Percentiles rank a stretch among this genome's conserved stretches.
Conservation (phyloP, 352 stramenopile species). For the Phytophthora sojae region DNA sequence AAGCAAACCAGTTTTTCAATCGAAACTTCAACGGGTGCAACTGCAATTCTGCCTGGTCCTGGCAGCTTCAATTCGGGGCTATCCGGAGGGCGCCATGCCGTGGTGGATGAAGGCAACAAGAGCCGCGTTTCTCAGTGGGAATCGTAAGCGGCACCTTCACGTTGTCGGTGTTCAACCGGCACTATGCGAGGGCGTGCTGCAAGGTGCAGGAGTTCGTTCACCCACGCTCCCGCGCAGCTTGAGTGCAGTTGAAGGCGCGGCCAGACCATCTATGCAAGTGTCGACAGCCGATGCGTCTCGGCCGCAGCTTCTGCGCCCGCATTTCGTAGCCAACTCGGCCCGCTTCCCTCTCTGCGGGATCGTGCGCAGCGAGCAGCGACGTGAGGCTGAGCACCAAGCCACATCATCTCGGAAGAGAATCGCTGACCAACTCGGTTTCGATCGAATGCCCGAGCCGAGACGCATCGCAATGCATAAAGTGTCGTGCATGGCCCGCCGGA, state of each 20-base stretch:
- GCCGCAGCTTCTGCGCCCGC: constrained; percentile 9
- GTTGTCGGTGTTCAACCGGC: not conserved
- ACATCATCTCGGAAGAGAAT: not conserved
- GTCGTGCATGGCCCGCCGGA: constrained; percentile 7
- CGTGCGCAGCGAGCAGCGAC: too few species aligned
- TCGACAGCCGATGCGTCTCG: constrained; percentile 26
- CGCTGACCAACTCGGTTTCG: constrained; percentile 12
- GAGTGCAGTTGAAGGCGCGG: not conserved
- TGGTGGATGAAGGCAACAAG: constrained; percentile 5
- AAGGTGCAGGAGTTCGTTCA: not conserved
- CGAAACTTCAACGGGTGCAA: not conserved
- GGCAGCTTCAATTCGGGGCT: not conserved
- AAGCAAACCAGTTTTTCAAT: constrained; percentile 1
- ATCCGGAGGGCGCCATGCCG: not conserved
- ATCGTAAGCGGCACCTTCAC: not conserved
- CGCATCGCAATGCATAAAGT: not conserved
- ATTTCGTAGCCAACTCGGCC: constrained; percentile 12
- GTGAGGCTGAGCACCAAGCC: not conserved
- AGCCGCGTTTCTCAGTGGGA: constrained; percentile 28
- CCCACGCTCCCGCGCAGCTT: not conserved
- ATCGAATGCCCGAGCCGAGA: constrained; percentile 1
- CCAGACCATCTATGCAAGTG: constrained; percentile 7
- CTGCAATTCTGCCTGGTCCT: constrained; percentile 1
- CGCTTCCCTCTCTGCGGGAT: not conserved
- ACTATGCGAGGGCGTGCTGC: not conserved